A percentile compares a stretch with the other conserved stretches of the same genome.
phyloP scores from a whole-genome alignment of 2,329 filamentous ascomycete genomes.

The Nemania sp. region DNA sequence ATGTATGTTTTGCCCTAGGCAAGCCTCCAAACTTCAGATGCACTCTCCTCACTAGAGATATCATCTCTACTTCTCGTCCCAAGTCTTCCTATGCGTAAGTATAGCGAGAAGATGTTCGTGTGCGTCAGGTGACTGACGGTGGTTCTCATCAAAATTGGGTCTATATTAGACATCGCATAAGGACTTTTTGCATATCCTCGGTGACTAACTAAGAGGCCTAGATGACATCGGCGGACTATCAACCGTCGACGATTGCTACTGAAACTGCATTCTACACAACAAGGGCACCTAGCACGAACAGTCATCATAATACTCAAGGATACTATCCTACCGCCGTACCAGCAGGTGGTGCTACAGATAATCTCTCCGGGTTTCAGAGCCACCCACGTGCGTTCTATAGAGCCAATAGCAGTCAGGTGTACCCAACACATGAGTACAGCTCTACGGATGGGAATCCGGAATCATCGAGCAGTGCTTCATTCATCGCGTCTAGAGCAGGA shows the following conservation, averaged over 20 bases:
- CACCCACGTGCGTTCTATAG: conserved; percentile 43
- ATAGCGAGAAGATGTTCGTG: conserved; percentile 1
- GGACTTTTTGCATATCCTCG: not conserved
- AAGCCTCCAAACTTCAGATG: not conserved
- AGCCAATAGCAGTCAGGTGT: conserved; percentile 39
- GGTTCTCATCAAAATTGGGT: conserved; percentile 1
- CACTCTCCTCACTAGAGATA: conserved; percentile 3
- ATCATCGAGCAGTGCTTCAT: conserved; percentile 43
- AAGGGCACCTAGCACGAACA: conserved; percentile 39
- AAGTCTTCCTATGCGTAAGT: conserved; percentile 8
- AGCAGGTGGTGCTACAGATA: conserved; percentile 39
- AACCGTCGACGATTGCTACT: conserved; percentile 42
- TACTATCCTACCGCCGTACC: conserved; percentile 40
- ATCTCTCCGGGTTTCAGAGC: conserved; percentile 41
- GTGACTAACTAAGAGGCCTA: conserved; percentile 38
- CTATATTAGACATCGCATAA: conserved; percentile 1
- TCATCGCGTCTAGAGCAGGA: conserved; percentile 41
- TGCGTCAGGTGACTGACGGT: conserved; percentile 5
- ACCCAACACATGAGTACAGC: conserved; percentile 41
- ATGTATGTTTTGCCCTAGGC: conserved; percentile 42
- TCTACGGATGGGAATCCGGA: conserved; percentile 44
- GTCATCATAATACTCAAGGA: conserved; percentile 41
- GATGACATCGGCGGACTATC: conserved; percentile 45
- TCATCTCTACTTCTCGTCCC: conserved; percentile 2
- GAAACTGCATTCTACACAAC: conserved; percentile 44